A percentile compares a stretch with the other conserved stretches of the same genome.
Evolutionary conservation across 164 flowering plant genomes (phyloP).

Genomic region (Kingdonia uniflora): DNA sequence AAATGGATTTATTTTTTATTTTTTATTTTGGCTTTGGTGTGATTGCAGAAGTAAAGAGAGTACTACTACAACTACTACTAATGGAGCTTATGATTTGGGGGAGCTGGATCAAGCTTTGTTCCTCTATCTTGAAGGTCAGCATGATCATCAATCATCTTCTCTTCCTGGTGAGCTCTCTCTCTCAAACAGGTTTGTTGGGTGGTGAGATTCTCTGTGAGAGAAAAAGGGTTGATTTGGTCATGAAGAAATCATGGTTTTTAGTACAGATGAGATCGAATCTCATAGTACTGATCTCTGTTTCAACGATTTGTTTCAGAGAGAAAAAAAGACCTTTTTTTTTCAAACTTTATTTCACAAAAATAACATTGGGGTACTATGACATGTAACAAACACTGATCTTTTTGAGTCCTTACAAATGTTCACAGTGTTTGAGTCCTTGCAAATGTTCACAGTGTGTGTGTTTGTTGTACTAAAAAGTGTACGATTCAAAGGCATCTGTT

Average conservation of each 20-base stretch:
- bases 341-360: neutral
- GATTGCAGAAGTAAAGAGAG: slow-evolving; percentile 45
- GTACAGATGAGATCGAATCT: slow-evolving; percentile 17
- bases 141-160: slow-evolving; percentile 23
- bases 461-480: slow-evolving; percentile 21
- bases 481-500: slow-evolving; percentile 9
- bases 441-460: slow-evolving; percentile 11
- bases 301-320: slow-evolving; percentile 27
- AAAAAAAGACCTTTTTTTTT: neutral
- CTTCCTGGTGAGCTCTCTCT: slow-evolving; percentile 20
- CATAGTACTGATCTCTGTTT: slow-evolving; percentile 35
- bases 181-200: neutral
- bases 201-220: slow-evolving; percentile 19
- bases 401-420: no score
- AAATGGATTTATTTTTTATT: neutral
- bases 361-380: no score
- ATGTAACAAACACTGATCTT: no score
- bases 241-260: slow-evolving; percentile 30
- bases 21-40: slow-evolving; percentile 5
- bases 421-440: slow-evolving; percentile 8
- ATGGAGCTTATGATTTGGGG: slow-evolving; percentile 77
- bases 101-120: slow-evolving; percentile 95
- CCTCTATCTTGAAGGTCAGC: slow-evolving; percentile 77
- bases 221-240: slow-evolving; percentile 19
- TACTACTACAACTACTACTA: no score